Conservation (phyloP, 768 basidiomycete genomes). For the Tylopilus plumbeoviolaceoides region DNA sequence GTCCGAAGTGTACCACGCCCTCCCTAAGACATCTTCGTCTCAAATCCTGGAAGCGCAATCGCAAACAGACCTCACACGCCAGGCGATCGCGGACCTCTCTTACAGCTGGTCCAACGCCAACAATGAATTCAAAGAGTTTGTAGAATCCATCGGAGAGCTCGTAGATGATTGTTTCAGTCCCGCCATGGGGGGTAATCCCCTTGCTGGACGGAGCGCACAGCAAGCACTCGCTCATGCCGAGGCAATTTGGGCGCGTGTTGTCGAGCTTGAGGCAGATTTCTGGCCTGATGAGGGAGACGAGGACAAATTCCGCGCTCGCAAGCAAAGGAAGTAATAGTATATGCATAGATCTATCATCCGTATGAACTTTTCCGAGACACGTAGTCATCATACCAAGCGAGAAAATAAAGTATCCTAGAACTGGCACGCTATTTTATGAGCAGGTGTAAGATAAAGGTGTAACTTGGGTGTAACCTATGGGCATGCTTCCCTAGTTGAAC, state of each 20-base stretch:
- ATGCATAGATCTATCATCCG: too few species aligned
- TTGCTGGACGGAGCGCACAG: slow-evolving; percentile 4
- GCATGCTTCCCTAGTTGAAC: too few species aligned
- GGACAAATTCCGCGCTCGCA: neutral
- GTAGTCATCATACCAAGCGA: too few species aligned
- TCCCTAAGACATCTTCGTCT: neutral
- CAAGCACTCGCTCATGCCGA: slow-evolving; percentile 36
- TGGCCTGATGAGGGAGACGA: slow-evolving; percentile 50
- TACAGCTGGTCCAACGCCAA: slow-evolving; percentile 53
- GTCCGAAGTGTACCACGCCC: slow-evolving; percentile 40
- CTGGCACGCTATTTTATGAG: too few species aligned
- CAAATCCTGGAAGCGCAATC: neutral
- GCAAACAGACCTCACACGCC: slow-evolving; percentile 9
- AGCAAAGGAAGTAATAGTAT: neutral
- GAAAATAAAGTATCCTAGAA: too few species aligned
- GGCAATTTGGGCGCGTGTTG: slow-evolving; percentile 51
- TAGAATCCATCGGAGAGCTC: slow-evolving; percentile 44
- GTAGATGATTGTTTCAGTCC: slow-evolving; percentile 40
- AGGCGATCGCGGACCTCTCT: slow-evolving; percentile 46
- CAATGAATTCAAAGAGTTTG: slow-evolving; percentile 50
- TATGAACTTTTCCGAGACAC: too few species aligned
- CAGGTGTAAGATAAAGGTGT: too few species aligned
- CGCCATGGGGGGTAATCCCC: slow-evolving; percentile 31
- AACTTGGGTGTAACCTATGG: too few species aligned
- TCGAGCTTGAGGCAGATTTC: slow-evolving; percentile 59